phyloP scores from a whole-genome alignment of 257 asterid species.

The Asclepias syriaca region DNA sequence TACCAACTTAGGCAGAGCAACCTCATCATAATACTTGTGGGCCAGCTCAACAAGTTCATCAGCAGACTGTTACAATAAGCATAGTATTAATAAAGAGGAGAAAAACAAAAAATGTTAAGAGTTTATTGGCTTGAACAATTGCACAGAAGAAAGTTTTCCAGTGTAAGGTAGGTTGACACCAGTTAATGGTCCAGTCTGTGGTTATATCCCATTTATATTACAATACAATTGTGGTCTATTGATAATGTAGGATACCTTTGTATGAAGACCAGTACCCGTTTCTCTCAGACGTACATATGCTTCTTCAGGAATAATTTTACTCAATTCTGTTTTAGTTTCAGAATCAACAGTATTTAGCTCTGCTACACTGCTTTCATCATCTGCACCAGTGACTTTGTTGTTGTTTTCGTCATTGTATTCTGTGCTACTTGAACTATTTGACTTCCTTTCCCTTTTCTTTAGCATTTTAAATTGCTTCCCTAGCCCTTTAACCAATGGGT shows the following conservation, averaged over 20 bases:
- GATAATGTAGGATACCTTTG: slow-evolving; percentile 48
- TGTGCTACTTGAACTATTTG: slow-evolving; percentile 24
- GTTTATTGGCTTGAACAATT: background rate
- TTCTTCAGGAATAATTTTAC: slow-evolving; percentile 59
- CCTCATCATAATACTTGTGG: slow-evolving; percentile 67
- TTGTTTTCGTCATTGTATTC: slow-evolving; percentile 42
- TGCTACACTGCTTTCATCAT: slow-evolving; percentile 36
- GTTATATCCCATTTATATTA: background rate
- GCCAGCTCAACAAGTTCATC: slow-evolving; percentile 89
- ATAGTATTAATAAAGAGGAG: slow-evolving; percentile 11
- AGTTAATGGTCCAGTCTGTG: background rate
- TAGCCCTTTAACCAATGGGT: slow-evolving; percentile 80
- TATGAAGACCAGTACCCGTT: slow-evolving; percentile 69
- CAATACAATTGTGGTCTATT: background rate
- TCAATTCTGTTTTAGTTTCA: slow-evolving; percentile 45
- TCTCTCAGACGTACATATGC: slow-evolving; percentile 71
- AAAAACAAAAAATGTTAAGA: background rate
- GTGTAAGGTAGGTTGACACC: background rate
- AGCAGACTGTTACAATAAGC: slow-evolving; percentile 54
- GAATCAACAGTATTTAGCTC: slow-evolving; percentile 30
- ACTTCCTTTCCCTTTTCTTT: slow-evolving; percentile 65
- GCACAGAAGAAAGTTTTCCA: background rate
- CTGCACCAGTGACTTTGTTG: slow-evolving; percentile 29
- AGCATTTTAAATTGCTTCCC: slow-evolving; percentile 94
- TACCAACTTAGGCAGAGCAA: slow-evolving; percentile 98